These are phyloP conservation scores for Metarhizium guizhouense DNA, from an alignment of 2,329 filamentous ascomycete species.

Conservation along the genomic window DNA sequence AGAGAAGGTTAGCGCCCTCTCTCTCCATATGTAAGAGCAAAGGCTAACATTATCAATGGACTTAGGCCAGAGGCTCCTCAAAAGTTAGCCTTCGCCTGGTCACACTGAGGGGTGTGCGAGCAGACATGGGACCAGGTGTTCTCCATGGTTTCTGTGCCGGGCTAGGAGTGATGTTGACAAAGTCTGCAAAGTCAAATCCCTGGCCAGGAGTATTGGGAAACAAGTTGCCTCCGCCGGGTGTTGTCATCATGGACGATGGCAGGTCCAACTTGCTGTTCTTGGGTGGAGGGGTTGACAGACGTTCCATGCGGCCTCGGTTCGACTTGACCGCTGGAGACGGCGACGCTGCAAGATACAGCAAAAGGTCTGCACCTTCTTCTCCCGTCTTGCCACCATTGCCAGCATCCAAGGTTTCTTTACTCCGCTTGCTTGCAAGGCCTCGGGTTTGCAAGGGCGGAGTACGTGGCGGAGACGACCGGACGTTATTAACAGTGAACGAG, in stretches of 20 bases:
- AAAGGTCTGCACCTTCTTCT: conserved; percentile 72
- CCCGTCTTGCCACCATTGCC: conserved; percentile 48
- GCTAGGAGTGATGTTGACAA: conserved; percentile 94
- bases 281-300: conserved; percentile 68
- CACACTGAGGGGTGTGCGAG: conserved; percentile 53
- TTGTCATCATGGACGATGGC: conserved; percentile 84
- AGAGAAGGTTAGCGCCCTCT: not conserved
- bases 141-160: conserved; percentile 87
- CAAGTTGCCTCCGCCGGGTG: conserved; percentile 61
- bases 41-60: conserved; percentile 2
- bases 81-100: conserved; percentile 75
- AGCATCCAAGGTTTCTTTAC: conserved; percentile 35
- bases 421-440: conserved; percentile 35
- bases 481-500: conserved; percentile 57
- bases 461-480: conserved; percentile 72
- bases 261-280: conserved; percentile 58
- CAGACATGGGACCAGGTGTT: conserved; percentile 55
- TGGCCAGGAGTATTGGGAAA: conserved; percentile 73
- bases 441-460: conserved; percentile 65
- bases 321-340: conserved; percentile 69
- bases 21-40: not conserved
- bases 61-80: conserved; percentile 47
- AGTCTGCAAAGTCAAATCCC: conserved; percentile 87
- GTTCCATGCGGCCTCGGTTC: conserved; percentile 44
- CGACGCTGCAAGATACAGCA: conserved; percentile 82